A percentile compares a stretch with the other conserved stretches of the same genome.
These are phyloP conservation scores for Paraphaeosphaeria minitans DNA, from an alignment of 2,329 filamentous ascomycete genomes.

Conservation along the genomic window DNA sequence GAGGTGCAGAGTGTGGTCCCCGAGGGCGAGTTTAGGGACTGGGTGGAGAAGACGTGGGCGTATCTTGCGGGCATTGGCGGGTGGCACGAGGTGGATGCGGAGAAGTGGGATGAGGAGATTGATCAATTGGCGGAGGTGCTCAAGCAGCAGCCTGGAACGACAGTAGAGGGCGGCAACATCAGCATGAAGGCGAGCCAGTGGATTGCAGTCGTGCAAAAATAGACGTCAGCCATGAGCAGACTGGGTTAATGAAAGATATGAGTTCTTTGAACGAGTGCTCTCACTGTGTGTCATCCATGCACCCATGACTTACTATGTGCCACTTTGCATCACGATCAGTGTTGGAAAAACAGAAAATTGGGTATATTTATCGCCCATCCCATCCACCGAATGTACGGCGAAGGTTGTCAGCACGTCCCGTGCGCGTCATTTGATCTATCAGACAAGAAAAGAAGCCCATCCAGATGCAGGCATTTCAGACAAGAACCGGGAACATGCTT, in stretches of 20 bases:
- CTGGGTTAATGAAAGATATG: too few relatives aligned
- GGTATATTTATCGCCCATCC: neutral
- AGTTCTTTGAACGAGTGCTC: neutral
- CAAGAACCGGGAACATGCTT: neutral
- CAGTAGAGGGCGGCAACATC: conserved; percentile 28
- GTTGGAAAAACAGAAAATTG: neutral
- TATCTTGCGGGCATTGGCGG: conserved; percentile 33
- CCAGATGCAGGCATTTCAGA: neutral
- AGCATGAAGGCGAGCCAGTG: conserved; percentile 38
- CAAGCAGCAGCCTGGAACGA: conserved; percentile 24
- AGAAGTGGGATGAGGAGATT: conserved; percentile 37
- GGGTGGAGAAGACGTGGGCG: conserved; percentile 38
- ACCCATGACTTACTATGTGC: neutral
- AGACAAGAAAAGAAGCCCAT: neutral
- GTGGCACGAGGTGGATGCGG: conserved; percentile 33
- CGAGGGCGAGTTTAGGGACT: conserved; percentile 23
- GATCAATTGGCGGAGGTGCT: conserved; percentile 27
- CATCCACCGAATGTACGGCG: neutral
- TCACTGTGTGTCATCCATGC: neutral
- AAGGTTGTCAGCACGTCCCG: neutral
- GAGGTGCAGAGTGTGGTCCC: conserved; percentile 30
- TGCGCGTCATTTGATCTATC: neutral
- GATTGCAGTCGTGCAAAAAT: conserved; percentile 35
- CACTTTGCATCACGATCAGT: neutral
- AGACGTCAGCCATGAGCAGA: neutral